Conservation (phyloP, 352 stramenopile species). For the Phytopythium helicoides region DNA sequence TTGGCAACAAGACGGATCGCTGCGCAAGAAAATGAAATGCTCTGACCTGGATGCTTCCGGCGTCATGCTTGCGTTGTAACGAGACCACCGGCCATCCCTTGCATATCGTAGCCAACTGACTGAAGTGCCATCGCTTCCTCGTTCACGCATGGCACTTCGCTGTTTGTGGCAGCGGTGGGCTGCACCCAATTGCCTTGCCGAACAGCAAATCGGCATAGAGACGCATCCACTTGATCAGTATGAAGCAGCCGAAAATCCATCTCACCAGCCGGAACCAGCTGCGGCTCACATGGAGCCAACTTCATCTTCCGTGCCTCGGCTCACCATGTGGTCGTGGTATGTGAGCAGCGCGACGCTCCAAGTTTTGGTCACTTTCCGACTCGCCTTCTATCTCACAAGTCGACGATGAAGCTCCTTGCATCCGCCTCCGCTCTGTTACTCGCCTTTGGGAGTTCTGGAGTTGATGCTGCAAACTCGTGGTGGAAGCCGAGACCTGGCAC, state of each 20-base stretch:
- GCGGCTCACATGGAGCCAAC: background rate
- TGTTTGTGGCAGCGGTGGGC: too few relatives aligned
- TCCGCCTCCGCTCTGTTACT: background rate
- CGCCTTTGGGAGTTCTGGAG: background rate
- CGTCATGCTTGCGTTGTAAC: too few relatives aligned
- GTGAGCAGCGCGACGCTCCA: too few relatives aligned
- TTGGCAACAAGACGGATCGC: too few relatives aligned
- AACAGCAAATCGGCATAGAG: slow-evolving; percentile 4
- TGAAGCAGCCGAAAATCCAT: background rate
- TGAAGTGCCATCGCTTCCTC: too few relatives aligned
- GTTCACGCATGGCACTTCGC: too few relatives aligned
- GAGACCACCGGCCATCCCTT: too few relatives aligned
- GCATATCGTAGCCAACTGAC: too few relatives aligned
- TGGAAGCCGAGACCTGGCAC: slow-evolving; percentile 38
- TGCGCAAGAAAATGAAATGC: too few relatives aligned
- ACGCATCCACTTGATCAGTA: background rate
- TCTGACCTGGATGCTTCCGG: too few relatives aligned
- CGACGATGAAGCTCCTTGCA: slow-evolving; percentile 5
- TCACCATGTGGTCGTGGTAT: too few relatives aligned
- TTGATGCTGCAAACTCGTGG: slow-evolving; percentile 6
- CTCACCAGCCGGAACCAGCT: background rate
- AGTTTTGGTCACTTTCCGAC: slow-evolving; percentile 7
- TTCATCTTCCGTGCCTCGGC: background rate
- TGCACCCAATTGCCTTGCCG: background rate
- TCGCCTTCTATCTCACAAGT: slow-evolving; percentile 1